Percentiles rank a stretch among this genome's conserved stretches.
Conservation (phyloP, 257 asterid species). For the Solanum gracilifrons region DNA sequence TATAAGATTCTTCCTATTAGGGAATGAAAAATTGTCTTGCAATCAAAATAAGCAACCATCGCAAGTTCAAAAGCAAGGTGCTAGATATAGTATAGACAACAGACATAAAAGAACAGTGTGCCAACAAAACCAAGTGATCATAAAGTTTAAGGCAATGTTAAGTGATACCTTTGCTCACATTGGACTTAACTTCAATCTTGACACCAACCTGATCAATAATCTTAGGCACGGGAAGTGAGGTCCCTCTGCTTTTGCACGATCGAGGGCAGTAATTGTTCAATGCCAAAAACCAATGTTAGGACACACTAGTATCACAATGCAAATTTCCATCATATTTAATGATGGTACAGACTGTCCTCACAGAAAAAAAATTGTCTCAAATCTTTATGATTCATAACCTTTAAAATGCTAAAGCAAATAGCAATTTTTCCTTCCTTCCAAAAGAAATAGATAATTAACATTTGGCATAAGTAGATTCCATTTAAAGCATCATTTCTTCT, state of each 20-base stretch:
- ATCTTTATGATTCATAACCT: neutral
- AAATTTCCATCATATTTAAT: neutral
- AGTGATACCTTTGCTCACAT: neutral
- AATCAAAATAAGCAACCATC: neutral
- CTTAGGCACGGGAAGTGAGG: conserved; percentile 61
- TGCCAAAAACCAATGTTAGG: neutral
- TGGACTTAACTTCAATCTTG: conserved; percentile 20
- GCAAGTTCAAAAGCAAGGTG: neutral
- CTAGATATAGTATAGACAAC: neutral
- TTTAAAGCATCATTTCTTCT: no score
- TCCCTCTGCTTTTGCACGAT: conserved; percentile 69
- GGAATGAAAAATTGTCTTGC: neutral
- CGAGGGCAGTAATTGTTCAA: conserved; percentile 72
- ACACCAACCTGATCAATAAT: conserved; percentile 27
- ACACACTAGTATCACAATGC: neutral
- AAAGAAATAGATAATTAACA: neutral
- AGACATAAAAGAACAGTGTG: neutral
- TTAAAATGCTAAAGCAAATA: neutral
- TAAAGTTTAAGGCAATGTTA: neutral
- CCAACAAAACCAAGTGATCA: neutral
- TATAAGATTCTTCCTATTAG: neutral
- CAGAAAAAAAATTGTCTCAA: no score
- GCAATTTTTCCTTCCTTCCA: neutral
- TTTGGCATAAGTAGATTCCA: no score
- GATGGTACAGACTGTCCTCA: no score